These are phyloP conservation scores for Colletotrichum incanum DNA, from an alignment of 2,329 filamentous ascomycete species.

Conservation along the genomic window DNA sequence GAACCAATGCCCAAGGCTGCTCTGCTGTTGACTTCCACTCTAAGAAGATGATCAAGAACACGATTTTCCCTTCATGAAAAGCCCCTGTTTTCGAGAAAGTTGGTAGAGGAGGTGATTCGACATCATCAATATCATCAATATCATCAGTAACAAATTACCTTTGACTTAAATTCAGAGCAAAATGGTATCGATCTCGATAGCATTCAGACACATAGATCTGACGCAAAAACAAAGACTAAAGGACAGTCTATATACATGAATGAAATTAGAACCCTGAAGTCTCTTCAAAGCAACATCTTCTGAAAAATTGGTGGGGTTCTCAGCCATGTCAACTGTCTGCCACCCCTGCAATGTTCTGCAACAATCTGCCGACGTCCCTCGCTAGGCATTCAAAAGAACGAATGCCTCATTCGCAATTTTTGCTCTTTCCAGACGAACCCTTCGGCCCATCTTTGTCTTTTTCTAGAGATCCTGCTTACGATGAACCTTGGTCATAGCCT, in stretches of 20 bases:
- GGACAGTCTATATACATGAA: neutral
- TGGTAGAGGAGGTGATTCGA: neutral
- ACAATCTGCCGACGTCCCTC: neutral
- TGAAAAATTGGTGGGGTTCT: too few relatives aligned
- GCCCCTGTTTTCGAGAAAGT: too few relatives aligned
- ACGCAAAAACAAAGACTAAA: neutral
- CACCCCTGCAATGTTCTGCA: neutral
- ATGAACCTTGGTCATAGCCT: neutral
- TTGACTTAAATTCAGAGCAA: neutral
- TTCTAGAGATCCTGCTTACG: neutral
- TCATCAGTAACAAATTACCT: neutral
- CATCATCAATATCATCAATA: too few relatives aligned
- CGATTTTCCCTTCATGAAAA: too few relatives aligned
- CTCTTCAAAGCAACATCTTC: too few relatives aligned
- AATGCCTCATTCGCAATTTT: neutral
- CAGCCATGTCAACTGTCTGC: neutral
- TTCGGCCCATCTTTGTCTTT: neutral
- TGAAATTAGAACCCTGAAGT: neutral
- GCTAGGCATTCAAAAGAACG: neutral
- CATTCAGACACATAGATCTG: neutral
- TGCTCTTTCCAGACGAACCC: neutral
- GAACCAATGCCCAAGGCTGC: neutral
- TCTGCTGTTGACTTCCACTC: neutral
- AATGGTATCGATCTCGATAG: neutral
- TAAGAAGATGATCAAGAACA: rapidly evolving